Percentiles rank a stretch among this genome's conserved stretches.
Conservation (phyloP, 2,329 filamentous ascomycete species). For the Sporothrix luriei region DNA sequence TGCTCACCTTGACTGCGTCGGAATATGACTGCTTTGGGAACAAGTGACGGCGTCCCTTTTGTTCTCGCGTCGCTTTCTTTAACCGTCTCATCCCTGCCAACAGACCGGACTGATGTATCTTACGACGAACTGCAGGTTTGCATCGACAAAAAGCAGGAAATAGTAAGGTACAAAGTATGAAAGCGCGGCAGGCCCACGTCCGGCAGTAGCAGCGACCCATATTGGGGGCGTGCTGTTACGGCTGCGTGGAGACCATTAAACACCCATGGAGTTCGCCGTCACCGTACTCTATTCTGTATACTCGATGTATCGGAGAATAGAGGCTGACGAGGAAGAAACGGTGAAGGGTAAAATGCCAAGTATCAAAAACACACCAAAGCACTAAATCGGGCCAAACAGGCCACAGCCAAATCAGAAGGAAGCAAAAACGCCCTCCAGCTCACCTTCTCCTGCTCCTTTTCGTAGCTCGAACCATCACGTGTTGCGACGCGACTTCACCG, state of each 20-base stretch:
- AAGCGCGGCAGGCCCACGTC: slow-evolving; percentile 14
- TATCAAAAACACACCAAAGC: no score
- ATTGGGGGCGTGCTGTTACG: not conserved
- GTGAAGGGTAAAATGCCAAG: not conserved
- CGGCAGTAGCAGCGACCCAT: slow-evolving; percentile 17
- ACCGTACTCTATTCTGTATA: not conserved
- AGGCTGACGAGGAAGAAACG: slow-evolving; percentile 4
- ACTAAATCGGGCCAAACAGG: no score
- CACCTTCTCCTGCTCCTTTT: not conserved
- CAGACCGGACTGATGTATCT: not conserved
- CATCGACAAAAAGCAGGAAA: not conserved
- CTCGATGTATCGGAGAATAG: slow-evolving; percentile 8
- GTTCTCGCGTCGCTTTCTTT: not conserved
- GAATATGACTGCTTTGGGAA: slow-evolving; percentile 20
- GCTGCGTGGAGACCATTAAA: not conserved
- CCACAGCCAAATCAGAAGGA: slow-evolving; percentile 5
- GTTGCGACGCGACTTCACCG: slow-evolving; percentile 7
- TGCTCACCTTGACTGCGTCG: not conserved
- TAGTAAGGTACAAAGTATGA: not conserved
- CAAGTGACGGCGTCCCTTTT: slow-evolving; percentile 5
- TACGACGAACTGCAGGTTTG: not conserved
- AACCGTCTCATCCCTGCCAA: slow-evolving; percentile 18
- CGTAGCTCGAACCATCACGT: slow-evolving; percentile 13
- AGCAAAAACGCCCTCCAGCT: not conserved
- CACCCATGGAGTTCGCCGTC: no score